phyloP scores from a whole-genome alignment of 2,329 filamentous ascomycete genomes.

The Colletotrichum horii region DNA sequence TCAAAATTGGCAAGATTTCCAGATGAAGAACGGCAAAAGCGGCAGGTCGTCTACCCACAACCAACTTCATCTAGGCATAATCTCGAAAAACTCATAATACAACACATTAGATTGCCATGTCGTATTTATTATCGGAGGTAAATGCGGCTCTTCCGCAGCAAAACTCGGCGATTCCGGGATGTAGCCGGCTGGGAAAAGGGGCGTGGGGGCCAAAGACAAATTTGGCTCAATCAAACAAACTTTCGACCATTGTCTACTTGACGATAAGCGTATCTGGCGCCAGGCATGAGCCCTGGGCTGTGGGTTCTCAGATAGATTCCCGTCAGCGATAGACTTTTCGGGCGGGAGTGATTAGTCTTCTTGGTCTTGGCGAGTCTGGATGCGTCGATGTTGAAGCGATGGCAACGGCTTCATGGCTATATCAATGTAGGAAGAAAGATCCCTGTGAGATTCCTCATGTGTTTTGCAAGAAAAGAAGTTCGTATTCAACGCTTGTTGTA shows the following conservation, averaged over 20 bases:
- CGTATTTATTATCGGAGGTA: background rate
- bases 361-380: background rate
- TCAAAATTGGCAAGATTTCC: background rate
- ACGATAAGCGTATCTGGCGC: background rate
- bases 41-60: background rate
- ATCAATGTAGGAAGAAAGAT: fast-evolving
- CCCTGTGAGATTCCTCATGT: background rate
- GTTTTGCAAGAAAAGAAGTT: background rate
- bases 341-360: background rate
- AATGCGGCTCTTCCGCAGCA: background rate
- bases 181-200: background rate
- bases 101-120: background rate
- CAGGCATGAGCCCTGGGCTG: background rate
- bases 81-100: background rate
- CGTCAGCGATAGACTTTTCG: background rate
- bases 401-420: background rate
- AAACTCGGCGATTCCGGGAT: background rate
- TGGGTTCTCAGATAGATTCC: background rate
- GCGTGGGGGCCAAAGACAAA: background rate
- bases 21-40: background rate
- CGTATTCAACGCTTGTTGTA: background rate
- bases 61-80: background rate
- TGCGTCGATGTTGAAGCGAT: background rate
- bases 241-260: background rate
- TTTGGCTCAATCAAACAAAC: background rate